These are phyloP conservation scores for Dictyophora rubrovolvata DNA, from an alignment of 768 basidiomycete species.

Conservation along the genomic window DNA sequence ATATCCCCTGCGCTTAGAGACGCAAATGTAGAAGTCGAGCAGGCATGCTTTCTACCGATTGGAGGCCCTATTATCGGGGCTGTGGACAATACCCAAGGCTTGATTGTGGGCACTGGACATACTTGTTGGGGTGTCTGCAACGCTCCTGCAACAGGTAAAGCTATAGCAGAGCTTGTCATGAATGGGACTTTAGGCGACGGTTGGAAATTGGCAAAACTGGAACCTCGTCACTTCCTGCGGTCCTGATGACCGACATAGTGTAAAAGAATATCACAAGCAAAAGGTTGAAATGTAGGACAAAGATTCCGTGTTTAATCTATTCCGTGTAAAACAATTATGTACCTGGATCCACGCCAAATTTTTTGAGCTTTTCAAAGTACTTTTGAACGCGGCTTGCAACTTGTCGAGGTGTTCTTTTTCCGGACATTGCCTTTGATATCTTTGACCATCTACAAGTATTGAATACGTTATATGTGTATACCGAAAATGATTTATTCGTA, in stretches of 20 bases:
- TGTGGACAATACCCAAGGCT: constrained; percentile 42
- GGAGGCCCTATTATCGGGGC: constrained; percentile 70
- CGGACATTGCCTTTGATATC: constrained; percentile 75
- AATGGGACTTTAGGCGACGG: constrained; percentile 32
- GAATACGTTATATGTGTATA: not conserved
- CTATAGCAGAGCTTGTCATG: constrained; percentile 60
- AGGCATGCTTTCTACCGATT: constrained; percentile 75
- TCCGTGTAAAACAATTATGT: not conserved
- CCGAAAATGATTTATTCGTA: constrained; percentile 21
- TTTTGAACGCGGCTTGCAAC: constrained; percentile 87
- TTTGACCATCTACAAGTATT: constrained; percentile 52
- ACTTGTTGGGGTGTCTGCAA: constrained; percentile 79
- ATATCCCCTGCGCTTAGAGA: constrained; percentile 49
- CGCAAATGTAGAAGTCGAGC: constrained; percentile 41
- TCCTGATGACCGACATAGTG: not conserved
- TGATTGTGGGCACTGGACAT: constrained; percentile 70
- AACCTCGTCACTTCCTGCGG: constrained; percentile 1
- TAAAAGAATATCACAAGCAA: not conserved
- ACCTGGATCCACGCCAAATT: constrained; percentile 46
- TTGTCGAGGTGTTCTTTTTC: constrained; percentile 65
- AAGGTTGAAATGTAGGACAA: not conserved
- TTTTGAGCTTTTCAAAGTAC: constrained; percentile 76
- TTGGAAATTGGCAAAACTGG: constrained; percentile 2
- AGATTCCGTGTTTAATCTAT: not conserved
- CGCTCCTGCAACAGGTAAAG: constrained; percentile 74